phyloP scores from a whole-genome alignment of 2,329 filamentous ascomycete genomes.

The Colletotrichum sp. region DNA sequence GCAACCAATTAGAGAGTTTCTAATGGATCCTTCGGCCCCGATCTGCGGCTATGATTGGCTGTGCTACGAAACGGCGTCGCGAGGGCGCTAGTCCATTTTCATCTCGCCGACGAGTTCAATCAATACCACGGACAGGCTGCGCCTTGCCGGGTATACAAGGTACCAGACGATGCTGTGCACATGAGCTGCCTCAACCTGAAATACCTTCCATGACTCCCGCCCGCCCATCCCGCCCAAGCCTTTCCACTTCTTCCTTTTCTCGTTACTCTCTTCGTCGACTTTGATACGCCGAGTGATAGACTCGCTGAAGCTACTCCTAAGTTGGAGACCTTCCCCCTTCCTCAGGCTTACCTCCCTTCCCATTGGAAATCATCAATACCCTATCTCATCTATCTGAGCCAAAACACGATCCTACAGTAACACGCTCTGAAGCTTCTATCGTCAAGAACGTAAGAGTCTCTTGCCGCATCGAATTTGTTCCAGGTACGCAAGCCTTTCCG shows the following conservation, averaged over 20 bases:
- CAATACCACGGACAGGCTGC: slow-evolving; percentile 19
- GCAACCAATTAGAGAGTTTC: slow-evolving; percentile 29
- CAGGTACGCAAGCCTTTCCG: neutral
- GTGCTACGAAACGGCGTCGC: neutral
- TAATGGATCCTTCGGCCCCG: neutral
- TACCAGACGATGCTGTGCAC: neutral
- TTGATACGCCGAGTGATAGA: neutral
- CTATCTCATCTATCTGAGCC: neutral
- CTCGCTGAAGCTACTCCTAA: neutral
- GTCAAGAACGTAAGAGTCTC: neutral
- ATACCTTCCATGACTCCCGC: slow-evolving; percentile 29
- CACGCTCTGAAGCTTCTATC: neutral
- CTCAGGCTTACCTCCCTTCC: neutral
- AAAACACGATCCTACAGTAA: neutral
- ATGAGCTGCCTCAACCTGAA: slow-evolving; percentile 23
- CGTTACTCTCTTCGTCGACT: neutral
- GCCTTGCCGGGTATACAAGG: slow-evolving; percentile 19
- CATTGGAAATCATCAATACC: neutral
- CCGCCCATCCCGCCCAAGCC: neutral
- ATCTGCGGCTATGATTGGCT: slow-evolving; percentile 31
- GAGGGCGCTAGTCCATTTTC: slow-evolving; percentile 38
- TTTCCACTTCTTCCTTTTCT: neutral
- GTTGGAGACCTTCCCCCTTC: neutral
- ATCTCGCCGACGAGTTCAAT: slow-evolving; percentile 45
- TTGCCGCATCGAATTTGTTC: neutral